phyloP scores from a whole-genome alignment of 768 basidiomycete species.

The Lactifluus subvellereus region DNA sequence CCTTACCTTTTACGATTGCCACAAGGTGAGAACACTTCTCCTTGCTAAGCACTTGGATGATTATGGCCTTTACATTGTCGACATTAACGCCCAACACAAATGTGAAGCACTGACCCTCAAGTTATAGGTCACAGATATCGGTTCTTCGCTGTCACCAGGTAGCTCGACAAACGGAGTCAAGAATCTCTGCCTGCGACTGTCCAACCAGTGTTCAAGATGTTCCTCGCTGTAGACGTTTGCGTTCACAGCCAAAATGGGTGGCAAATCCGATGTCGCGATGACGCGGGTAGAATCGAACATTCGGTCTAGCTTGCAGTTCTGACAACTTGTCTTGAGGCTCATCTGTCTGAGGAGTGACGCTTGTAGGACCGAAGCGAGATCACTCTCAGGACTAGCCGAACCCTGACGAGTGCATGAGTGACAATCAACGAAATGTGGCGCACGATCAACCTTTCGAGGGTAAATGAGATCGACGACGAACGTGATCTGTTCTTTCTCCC shows the following conservation, averaged over 20 bases:
- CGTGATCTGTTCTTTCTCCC: constrained; percentile 71
- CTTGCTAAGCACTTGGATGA: constrained; percentile 73
- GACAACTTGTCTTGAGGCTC: constrained; percentile 82
- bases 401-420: constrained; percentile 28
- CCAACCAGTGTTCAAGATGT: constrained; percentile 67
- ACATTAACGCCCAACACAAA: neutral
- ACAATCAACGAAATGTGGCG: neutral
- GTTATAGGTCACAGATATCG: constrained; percentile 55
- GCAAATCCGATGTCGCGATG: constrained; percentile 59
- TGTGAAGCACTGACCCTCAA: constrained; percentile 51
- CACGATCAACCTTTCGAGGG: constrained; percentile 62
- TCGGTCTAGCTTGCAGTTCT: constrained; percentile 70
- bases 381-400: constrained; percentile 36
- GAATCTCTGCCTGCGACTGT: constrained; percentile 53
- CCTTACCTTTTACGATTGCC: constrained; percentile 75
- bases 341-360: constrained; percentile 76
- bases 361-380: constrained; percentile 65
- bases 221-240: constrained; percentile 77
- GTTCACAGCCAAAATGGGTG: constrained; percentile 83
- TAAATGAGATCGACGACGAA: constrained; percentile 86
- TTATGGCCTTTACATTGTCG: constrained; percentile 51
- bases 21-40: constrained; percentile 77
- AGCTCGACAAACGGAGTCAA: constrained; percentile 52
- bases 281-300: constrained; percentile 67
- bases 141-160: constrained; percentile 53